These are phyloP conservation scores for Rhodamnia rubescens DNA, from an alignment of 345 rosid genomes.

Conservation along the genomic window DNA sequence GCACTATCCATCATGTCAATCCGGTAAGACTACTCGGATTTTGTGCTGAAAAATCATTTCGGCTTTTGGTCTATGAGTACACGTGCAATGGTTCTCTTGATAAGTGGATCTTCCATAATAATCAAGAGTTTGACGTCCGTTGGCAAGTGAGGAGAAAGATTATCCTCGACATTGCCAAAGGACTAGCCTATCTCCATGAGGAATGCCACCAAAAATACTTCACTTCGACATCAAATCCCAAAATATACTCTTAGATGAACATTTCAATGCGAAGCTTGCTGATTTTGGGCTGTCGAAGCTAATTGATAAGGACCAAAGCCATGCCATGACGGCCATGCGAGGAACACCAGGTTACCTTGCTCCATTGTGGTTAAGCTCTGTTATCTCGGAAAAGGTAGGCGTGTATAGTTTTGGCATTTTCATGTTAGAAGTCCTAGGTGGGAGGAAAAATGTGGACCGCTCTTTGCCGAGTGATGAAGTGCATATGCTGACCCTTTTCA, in stretches of 20 bases:
- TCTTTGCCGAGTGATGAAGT: background rate
- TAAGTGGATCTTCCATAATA: background rate
- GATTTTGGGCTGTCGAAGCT: background rate
- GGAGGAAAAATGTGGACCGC: background rate
- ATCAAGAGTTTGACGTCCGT: background rate
- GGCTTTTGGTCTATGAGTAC: background rate
- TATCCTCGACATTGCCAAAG: background rate
- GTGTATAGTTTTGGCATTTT: background rate
- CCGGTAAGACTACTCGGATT: background rate
- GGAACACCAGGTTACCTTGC: background rate
- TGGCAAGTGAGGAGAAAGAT: background rate
- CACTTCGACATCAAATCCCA: background rate
- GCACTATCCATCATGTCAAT: background rate
- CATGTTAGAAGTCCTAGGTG: background rate
- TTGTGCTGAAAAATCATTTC: background rate
- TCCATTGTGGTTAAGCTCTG: background rate
- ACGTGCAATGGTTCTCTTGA: background rate
- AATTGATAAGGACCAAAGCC: background rate
- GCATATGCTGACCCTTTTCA: background rate
- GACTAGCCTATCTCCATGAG: background rate
- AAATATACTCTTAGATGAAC: background rate
- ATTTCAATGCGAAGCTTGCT: background rate
- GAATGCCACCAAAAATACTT: background rate
- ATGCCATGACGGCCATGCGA: background rate
- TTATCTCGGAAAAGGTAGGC: background rate